Base-by-base conservation (phyloP, 495 filamentous ascomycete species). In the Umbilicaria muhlenbergii region DNA sequence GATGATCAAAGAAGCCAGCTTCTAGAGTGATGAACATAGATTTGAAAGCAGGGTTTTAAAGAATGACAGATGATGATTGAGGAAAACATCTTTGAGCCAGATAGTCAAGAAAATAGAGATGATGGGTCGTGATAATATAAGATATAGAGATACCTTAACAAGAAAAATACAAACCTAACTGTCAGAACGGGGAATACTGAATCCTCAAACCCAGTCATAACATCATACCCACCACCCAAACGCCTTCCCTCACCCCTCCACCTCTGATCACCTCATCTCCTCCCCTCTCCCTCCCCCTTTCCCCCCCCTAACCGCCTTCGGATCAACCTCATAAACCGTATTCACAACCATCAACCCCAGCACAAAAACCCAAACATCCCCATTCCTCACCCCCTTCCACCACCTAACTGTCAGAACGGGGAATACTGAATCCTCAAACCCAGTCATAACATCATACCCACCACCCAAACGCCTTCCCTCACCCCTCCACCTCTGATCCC, bases 361-460 rank as follows among this genome's bases (percentile, higher is more conserved):
- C 7, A 85, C 78, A 58, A 98, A 82, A 2, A 98, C 58, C 67
- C 77, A 70, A 18, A 95, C 72, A 60, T 95, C 89, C 5, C 87
- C 87, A 24, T 80, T 77, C 44, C 69, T 77, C 55, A 89, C 66
- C 6, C 83, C 83, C 42, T 68, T 75, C 83, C 89, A 92, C 68
- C 80, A 78, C 3, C 83, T n/a, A n/a, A n/a, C n/a, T n/a, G n/a
- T n/a, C 19, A n/a, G n/a, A 21, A 7, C 17, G 13, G 33, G n/a
- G 32, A 3, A 31, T 3, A 18, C 14, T 15, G 33, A 6, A 28
- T 42, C 24, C 33, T 17, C 15, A 42, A 34, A n/a, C n/a, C n/a
- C n/a, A n/a, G 34, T 38, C 43, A 35, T 47, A 41, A 41, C 16
- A 28, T 41, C 40, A 40, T 42, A 45, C 19, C 51, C 61, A 24